Evolutionary conservation across 371 early-diverging fungal genomes (phyloP).

Genomic region (Mortierella sp.): DNA sequence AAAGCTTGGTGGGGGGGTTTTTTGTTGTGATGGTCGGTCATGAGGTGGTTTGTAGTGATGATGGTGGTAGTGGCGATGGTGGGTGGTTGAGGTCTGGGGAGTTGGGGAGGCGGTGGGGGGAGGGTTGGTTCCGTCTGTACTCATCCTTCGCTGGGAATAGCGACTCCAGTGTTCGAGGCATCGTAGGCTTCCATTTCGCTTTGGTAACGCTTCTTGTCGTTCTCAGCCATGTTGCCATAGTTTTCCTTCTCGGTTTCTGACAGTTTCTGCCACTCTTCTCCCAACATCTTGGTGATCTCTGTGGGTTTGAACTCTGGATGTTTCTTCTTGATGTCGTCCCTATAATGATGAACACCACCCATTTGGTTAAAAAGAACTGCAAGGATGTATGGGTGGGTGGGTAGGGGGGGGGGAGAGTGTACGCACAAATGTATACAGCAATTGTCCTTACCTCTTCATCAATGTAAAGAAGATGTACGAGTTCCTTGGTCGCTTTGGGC

Average conservation of each 20-base stretch:
- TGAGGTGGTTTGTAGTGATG: no score
- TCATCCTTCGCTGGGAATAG: conserved; percentile 17
- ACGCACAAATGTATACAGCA: neutral
- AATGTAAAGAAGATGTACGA: conserved; percentile 50
- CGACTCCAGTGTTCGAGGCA: conserved; percentile 23
- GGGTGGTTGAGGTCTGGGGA: no score
- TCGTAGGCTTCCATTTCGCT: conserved; percentile 49
- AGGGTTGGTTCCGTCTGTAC: no score
- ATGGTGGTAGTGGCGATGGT: no score
- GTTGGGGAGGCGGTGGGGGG: no score
- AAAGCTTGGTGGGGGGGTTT: no score
- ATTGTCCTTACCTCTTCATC: conserved; percentile 40
- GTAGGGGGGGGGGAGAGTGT: no score
- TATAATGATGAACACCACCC: no score
- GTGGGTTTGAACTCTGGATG: conserved; percentile 54
- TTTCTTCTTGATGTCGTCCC: conserved; percentile 52
- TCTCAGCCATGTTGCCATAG: conserved; percentile 44
- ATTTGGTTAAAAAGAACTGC: no score
- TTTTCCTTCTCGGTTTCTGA: conserved; percentile 53
- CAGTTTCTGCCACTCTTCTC: conserved; percentile 55
- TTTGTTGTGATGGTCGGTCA: no score
- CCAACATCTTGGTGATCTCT: conserved; percentile 53
- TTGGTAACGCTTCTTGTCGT: conserved; percentile 50
- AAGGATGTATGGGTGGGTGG: no score
- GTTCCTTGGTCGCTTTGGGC: conserved; percentile 52